These are phyloP conservation scores for Colletotrichum trifolii DNA, from an alignment of 2,329 filamentous ascomycete species.

Conservation along the genomic window DNA sequence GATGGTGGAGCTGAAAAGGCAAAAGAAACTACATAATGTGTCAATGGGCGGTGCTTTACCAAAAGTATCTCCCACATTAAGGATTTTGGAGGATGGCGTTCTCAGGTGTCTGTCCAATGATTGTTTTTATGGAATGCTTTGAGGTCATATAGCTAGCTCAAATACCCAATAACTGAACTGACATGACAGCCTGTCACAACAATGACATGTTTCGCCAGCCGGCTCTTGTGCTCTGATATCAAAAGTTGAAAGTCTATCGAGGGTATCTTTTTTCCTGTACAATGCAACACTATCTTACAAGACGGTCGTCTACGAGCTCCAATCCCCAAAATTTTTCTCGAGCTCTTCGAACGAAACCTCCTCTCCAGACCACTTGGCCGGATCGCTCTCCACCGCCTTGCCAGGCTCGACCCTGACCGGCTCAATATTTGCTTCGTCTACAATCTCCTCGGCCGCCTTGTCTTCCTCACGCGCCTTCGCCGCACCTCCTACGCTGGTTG, in stretches of 20 bases:
- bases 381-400: slow-evolving; percentile 31
- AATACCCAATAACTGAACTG: too few species aligned
- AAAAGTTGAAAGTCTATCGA: slow-evolving; percentile 1
- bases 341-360: slow-evolving; percentile 50
- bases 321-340: slow-evolving; percentile 38
- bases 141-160: too few species aligned
- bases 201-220: too few species aligned
- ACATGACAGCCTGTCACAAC: too few species aligned
- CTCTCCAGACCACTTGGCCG: slow-evolving; percentile 45
- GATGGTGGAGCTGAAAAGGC: too few species aligned
- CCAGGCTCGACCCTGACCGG: slow-evolving; percentile 19
- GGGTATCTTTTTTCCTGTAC: slow-evolving; percentile 15
- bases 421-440: not conserved
- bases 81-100: too few species aligned
- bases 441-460: not conserved
- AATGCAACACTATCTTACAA: slow-evolving; percentile 27
- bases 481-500: not conserved
- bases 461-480: not conserved
- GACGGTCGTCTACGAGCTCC: not conserved
- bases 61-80: too few species aligned
- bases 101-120: too few species aligned
- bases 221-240: too few species aligned
- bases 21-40: too few species aligned
- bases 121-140: too few species aligned
- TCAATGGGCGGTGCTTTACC: too few species aligned